These are phyloP conservation scores for Quercus dentata DNA, from an alignment of 306 rosid species.

Conservation along the genomic window DNA sequence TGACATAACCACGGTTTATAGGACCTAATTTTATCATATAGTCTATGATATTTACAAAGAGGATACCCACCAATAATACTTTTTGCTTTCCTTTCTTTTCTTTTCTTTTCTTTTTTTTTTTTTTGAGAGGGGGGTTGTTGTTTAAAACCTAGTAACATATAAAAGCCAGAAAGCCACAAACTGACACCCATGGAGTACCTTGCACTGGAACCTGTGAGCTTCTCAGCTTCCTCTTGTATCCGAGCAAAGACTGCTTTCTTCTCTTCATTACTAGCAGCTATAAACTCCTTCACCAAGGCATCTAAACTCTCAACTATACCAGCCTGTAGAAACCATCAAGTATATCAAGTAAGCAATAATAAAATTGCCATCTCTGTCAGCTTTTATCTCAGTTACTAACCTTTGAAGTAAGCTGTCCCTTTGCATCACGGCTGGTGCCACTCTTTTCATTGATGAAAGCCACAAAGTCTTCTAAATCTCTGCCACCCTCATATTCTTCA, in stretches of 20 bases:
- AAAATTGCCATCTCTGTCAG: background rate
- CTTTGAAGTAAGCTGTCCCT: constrained; percentile 73
- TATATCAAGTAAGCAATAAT: constrained; percentile 4
- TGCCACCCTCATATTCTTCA: constrained; percentile 85
- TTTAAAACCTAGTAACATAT: background rate
- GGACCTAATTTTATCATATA: too few species aligned
- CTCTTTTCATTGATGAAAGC: constrained; percentile 67
- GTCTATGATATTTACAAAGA: background rate
- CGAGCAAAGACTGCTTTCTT: constrained; percentile 52
- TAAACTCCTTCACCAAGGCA: constrained; percentile 72
- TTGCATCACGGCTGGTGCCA: constrained; percentile 73
- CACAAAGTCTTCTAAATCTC: constrained; percentile 80
- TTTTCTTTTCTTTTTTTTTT: too few species aligned
- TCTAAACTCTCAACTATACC: constrained; percentile 64
- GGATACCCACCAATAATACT: background rate
- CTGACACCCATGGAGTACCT: constrained; percentile 44
- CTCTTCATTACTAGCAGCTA: constrained; percentile 64
- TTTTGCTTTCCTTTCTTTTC: background rate
- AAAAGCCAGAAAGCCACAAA: background rate
- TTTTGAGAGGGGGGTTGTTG: too few species aligned
- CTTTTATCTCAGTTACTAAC: constrained; percentile 36
- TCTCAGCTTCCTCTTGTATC: constrained; percentile 72
- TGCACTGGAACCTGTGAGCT: constrained; percentile 73
- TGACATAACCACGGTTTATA: too few species aligned
- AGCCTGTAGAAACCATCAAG: constrained; percentile 55